phyloP scores from a whole-genome alignment of 805 yeast species.

The Naumovozyma castellii region DNA sequence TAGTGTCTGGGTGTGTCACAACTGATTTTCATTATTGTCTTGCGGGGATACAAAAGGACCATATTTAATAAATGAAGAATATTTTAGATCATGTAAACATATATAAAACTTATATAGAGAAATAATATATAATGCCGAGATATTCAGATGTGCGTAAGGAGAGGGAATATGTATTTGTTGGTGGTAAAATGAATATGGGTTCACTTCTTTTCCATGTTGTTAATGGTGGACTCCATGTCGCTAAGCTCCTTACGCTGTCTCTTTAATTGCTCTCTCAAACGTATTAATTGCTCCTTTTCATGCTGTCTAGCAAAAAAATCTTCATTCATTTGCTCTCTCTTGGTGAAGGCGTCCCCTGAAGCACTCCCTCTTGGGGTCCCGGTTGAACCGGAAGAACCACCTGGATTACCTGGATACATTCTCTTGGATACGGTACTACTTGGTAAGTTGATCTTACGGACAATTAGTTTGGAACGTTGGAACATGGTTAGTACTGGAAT shows the following conservation, averaged over 20 bases:
- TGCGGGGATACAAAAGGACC: too few relatives aligned
- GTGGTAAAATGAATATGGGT: too few relatives aligned
- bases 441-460: constrained; percentile 18
- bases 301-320: constrained; percentile 76
- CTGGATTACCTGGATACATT: constrained; percentile 45
- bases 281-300: constrained; percentile 78
- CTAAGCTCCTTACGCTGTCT: constrained; percentile 60
- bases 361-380: constrained; percentile 44
- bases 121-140: too few relatives aligned
- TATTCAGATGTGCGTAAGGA: too few relatives aligned
- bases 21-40: too few relatives aligned
- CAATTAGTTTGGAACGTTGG: constrained; percentile 20
- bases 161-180: too few relatives aligned
- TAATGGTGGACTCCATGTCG: constrained; percentile 30
- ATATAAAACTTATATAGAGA: too few relatives aligned
- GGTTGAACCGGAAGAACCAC: constrained; percentile 54
- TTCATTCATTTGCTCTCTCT: constrained; percentile 91
- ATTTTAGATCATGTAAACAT: too few relatives aligned
- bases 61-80: too few relatives aligned
- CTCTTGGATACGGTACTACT: constrained; percentile 12
- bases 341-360: constrained; percentile 52
- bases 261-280: constrained; percentile 65
- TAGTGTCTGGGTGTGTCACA: too few relatives aligned
- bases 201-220: not conserved
- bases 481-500: constrained; percentile 10